These are phyloP conservation scores for Scleroderma bovista DNA, from an alignment of 768 basidiomycete genomes.

Conservation along the genomic window DNA sequence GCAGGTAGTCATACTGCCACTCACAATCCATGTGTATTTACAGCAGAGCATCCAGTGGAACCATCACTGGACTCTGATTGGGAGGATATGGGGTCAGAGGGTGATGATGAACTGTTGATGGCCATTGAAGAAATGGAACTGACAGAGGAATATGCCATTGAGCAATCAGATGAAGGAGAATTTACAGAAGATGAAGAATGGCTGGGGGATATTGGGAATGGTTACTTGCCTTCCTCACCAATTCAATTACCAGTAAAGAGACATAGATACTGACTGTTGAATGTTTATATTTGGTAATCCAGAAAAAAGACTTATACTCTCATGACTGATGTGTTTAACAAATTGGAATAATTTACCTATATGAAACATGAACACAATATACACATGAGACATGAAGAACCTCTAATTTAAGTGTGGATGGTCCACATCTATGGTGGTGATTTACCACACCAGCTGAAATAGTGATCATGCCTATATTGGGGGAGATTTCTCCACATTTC, in stretches of 20 bases:
- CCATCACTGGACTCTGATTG: not conserved
- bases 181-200: not conserved
- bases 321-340: too few relatives aligned
- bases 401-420: too few relatives aligned
- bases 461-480: too few relatives aligned
- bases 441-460: not conserved
- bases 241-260: not conserved
- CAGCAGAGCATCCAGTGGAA: not conserved
- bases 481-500: too few relatives aligned
- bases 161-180: not conserved
- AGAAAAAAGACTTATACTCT: too few relatives aligned
- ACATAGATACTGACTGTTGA: not conserved
- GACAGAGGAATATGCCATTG: constrained; percentile 1
- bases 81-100: not conserved
- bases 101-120: constrained; percentile 2
- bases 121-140: constrained; percentile 2
- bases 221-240: not conserved
- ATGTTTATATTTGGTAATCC: not conserved
- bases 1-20: not conserved
- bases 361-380: not conserved
- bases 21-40: not conserved
- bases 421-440: not conserved
- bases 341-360: too few relatives aligned
- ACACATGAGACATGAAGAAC: not conserved
- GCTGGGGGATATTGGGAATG: not conserved